Evolutionary conservation across 2,329 filamentous ascomycete species (phyloP), one percentile per base, ranked within the genome.

Genomic region (Neofusicoccum ribis): DNA sequence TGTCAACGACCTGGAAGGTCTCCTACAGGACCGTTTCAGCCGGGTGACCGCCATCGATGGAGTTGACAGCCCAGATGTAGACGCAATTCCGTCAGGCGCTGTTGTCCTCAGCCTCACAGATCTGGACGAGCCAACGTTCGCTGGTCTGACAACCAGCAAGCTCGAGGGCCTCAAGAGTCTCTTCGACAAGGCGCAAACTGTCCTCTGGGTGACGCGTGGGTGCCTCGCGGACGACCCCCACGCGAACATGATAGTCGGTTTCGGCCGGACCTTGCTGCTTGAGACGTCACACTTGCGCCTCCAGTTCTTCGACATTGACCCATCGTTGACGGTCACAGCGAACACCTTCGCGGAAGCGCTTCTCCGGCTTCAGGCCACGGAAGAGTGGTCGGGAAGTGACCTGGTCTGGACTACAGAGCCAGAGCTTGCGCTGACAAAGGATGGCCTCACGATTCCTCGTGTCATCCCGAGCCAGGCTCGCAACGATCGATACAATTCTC

Each of bases 281-380:
- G 71, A 74, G 52, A 44, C 63, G 9, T 56, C 64, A 2, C 59
- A 69, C 3, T 9, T 73, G 0, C 62, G 50, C 6, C 49, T 72
- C 14, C 70, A 72, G 31, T 66, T 66, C 46, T 15, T 74, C 8
- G 70, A 74, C 47, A 37, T 73, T 36, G 65, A 66, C 7, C 9
- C 20, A 3, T 8, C 6, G 3, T 14, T n/a, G 17, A 14, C 8
- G 3, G 20, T 7, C 14, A 8, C 11, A 6, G 20, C 31, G 2
- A n/a, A 15, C 11, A 14, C 37, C n/a, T 7, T 62, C 43, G 56
- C 52, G 5, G 27, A 59, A n/a, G 37, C 7, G 9, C 12, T 59
- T 2, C 44, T 51, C 27, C 20, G n/a, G 34, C 20, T 63, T 11
- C 20, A 14, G 15, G n/a, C 37, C 23, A 23, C 23, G 23, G 23